phyloP scores from a whole-genome alignment of 352 stramenopile species.

The Phytophthora colocasiae region DNA sequence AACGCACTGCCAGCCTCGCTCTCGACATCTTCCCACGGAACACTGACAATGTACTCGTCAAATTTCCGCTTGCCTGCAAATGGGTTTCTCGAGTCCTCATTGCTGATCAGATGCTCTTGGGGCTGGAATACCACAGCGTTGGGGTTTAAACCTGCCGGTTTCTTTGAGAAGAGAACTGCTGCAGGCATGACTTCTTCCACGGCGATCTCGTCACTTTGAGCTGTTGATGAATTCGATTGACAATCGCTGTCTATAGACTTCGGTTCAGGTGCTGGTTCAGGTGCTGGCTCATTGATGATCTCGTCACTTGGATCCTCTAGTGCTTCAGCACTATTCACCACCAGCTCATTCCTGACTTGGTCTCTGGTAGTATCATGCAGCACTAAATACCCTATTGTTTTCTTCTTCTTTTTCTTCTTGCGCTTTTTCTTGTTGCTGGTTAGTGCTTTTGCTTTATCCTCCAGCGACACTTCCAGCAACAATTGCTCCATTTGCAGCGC shows the following conservation, averaged over 20 bases:
- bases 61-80: slow-evolving; percentile 69
- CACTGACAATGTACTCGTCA: slow-evolving; percentile 71
- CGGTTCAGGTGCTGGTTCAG: slow-evolving; percentile 27
- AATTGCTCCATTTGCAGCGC: slow-evolving; percentile 80
- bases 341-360: neutral
- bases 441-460: slow-evolving; percentile 25
- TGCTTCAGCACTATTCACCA: neutral
- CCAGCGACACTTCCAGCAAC: slow-evolving; percentile 60
- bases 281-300: slow-evolving; percentile 13
- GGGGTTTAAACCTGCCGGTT: slow-evolving; percentile 54
- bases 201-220: slow-evolving; percentile 22
- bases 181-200: slow-evolving; percentile 1
- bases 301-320: slow-evolving; percentile 1
- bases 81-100: slow-evolving; percentile 3
- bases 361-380: slow-evolving; percentile 2
- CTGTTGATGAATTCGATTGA: slow-evolving; percentile 11
- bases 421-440: slow-evolving; percentile 46
- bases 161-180: slow-evolving; percentile 15
- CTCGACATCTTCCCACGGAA: slow-evolving; percentile 43
- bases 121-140: slow-evolving; percentile 69
- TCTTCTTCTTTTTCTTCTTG: slow-evolving; percentile 53
- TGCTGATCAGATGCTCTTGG: slow-evolving; percentile 15
- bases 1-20: slow-evolving; percentile 26
- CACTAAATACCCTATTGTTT: neutral
- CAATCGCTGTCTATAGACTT: slow-evolving; percentile 13